Base-by-base conservation (phyloP, 371 early-diverging fungal species). In the Coemansia sp. region DNA sequence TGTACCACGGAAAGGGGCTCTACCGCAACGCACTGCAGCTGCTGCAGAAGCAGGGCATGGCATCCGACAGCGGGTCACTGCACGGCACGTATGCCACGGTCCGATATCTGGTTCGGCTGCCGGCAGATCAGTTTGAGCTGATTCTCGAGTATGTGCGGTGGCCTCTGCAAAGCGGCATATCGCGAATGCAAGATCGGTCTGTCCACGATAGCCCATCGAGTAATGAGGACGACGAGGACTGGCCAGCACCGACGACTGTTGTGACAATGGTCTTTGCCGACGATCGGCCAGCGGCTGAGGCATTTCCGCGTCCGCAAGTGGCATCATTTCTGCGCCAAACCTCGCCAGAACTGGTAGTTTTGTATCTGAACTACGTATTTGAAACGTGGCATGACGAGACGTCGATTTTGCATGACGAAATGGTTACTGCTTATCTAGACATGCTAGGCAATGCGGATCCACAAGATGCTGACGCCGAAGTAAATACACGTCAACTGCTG, bases 1-100 rank as follows among this genome's bases (percentile, higher is more conserved):
- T 95, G 53, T 97, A 94, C 78, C 86, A 88, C 40, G 89, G 91
- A 66, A 94, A 94, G 71, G 92, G 90, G 5, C 83, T 92, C 40
- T 95, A 95, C 76, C 85, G 85, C 27, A 89, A 90, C 66, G 95
- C 96, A 0, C 83, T 96, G 26, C 89, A 90, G 66, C 81, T 93
- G n/a, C 80, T 93, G 58, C 83, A 80, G 77, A 75, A 81, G 69
- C 81, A 59, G 45, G 75, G 80, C 18, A 60, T 56, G 63, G 55
- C 64, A 13, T 52, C 64, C 18, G 61, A 77, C 4, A 31, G 61
- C 60, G 81, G 82, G 61, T 24, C 80, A 0, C 83, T 92, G 59
- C 74, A 81, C 6, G 92, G 91, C 3, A 83, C 85, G 1, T 70
- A 84, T 39, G 86, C 88, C 10, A 87, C 90, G 2, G 87, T 93